Evolutionary conservation across 1,284 basidiomycete genomes (phyloP), one percentile per base, ranked within the genome.

Genomic region (Ustilago hordei): DNA sequence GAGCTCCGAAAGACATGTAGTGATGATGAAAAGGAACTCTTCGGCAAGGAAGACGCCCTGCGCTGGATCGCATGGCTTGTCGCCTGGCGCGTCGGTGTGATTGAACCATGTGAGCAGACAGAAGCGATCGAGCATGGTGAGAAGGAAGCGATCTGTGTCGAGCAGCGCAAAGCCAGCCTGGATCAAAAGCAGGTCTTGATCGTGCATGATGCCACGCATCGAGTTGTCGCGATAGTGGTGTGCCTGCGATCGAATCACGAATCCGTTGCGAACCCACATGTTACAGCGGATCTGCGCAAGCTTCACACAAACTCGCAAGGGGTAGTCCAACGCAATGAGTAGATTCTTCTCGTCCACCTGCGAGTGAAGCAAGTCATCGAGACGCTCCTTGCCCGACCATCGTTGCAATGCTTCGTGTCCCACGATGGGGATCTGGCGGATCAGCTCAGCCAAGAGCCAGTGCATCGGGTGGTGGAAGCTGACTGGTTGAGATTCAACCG

Each of bases 181-280:
- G 5, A 99, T 89, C 68, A 98, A 90, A 89, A 92, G 97, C 34
- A 99, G 89, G 80, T 99, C 96, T 86, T 98, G 95, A 86, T 99
- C 96, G 85, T 96, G 95, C 84, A 96, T 98, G 11, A 95, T 90
- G 86, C 98, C 97, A 34, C 96, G 92, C 61, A 98, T 90, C 89
- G 93, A 93, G 85, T 95, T 95, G 86, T 99, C 96, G 48, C 95
- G 92, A 86, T 99, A 99, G 86, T 99, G 95, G 63, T 96, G 89
- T n/a, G 95, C 90, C 85, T 99, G 97, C 1, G 94, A 94, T 2
- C 96, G 92, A 79, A 99, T 95, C 7, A 93, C 93, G 80, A 95
- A 94, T 2, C 97, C 97, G 80, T 99, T 99, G 60, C 96, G 92
- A 4, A 98, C 95, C 97, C 97, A 99, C 23, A 98, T 89, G 3